Evolutionary conservation across 345 rosid species (phyloP).

Genomic region (Nasturtium officinale): DNA sequence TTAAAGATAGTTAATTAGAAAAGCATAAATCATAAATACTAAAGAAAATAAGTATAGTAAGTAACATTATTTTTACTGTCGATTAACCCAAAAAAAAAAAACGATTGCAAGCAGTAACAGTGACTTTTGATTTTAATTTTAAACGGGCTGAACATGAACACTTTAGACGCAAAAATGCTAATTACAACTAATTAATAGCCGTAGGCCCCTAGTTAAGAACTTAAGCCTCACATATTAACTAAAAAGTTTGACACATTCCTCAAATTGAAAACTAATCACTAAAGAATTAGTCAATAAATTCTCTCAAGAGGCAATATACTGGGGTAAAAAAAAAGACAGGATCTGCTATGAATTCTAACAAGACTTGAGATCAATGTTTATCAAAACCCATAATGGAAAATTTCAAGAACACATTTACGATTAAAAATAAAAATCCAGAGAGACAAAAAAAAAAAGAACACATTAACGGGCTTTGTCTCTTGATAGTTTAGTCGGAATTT

Average conservation of each 20-base stretch:
- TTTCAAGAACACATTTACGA: neutral
- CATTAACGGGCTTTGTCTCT: no score
- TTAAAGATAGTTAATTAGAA: neutral
- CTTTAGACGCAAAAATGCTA: neutral
- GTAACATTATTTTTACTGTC: neutral
- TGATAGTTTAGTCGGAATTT: no score
- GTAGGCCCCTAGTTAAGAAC: neutral
- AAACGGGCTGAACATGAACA: no score
- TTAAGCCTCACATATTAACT: neutral
- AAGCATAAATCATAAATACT: neutral
- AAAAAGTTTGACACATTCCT: neutral
- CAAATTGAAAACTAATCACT: neutral
- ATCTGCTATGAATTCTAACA: constrained; percentile 5
- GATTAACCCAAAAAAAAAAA: neutral
- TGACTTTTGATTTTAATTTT: no score
- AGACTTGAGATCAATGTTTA: neutral
- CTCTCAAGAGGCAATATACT: neutral
- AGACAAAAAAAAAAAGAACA: neutral
- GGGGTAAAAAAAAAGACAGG: neutral
- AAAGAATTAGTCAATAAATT: constrained; percentile 11
- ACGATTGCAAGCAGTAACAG: neutral
- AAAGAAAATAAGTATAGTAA: neutral
- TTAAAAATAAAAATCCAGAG: neutral
- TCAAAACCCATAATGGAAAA: neutral
- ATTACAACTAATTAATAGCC: neutral